Conservation (phyloP, 140 eudicot species). For the Erigeron philadelphicus region DNA sequence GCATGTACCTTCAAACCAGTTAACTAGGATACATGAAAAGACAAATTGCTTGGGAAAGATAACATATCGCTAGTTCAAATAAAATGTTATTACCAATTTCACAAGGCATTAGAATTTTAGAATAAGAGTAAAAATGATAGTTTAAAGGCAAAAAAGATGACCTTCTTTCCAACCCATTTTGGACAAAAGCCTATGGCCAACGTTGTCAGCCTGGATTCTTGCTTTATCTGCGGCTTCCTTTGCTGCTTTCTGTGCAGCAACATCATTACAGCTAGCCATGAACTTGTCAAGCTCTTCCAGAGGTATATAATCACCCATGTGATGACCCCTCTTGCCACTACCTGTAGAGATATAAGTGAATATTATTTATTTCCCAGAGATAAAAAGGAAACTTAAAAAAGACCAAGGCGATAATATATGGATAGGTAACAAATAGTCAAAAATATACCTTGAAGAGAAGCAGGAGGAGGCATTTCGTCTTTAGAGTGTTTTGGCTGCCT, state of each 20-base stretch:
- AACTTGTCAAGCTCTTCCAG: conserved; percentile 69
- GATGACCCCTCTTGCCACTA: conserved; percentile 67
- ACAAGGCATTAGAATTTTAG: neutral
- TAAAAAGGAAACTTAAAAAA: conserved; percentile 1
- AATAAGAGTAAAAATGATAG: neutral
- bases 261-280: conserved; percentile 65
- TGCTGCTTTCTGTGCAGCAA: conserved; percentile 52
- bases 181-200: conserved; percentile 70
- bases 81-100: neutral
- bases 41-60: neutral
- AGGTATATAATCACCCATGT: conserved; percentile 83
- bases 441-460: conserved; percentile 63
- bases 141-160: neutral
- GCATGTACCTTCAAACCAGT: neutral
- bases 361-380: conserved; percentile 1
- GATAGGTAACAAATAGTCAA: neutral
- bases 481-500: conserved; percentile 63
- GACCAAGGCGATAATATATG: neutral
- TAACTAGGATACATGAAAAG: neutral
- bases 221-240: conserved; percentile 54
- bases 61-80: neutral
- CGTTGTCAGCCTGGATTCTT: conserved; percentile 71
- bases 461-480: conserved; percentile 90
- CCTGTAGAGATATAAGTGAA: conserved; percentile 22
- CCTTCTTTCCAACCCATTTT: conserved; percentile 98